phyloP scores from a whole-genome alignment of 345 rosid species.

The Lenwebbia sp. region DNA sequence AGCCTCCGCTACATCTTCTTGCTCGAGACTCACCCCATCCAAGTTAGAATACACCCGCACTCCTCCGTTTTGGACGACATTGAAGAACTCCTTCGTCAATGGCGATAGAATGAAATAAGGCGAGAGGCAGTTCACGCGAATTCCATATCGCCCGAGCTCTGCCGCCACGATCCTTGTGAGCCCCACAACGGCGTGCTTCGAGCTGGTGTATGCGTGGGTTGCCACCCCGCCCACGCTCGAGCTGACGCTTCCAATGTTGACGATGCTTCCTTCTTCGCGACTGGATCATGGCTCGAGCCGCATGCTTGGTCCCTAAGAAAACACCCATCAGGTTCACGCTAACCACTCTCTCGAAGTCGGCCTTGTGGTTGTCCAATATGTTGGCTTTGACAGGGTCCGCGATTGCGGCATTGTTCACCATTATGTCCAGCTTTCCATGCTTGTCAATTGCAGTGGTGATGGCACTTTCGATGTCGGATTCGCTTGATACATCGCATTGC shows the following conservation, averaged over 20 bases:
- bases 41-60: neutral
- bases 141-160: constrained; percentile 8
- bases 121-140: constrained; percentile 10
- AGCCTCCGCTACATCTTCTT: constrained; percentile 2
- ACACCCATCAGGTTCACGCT: neutral
- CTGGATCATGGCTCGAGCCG: constrained; percentile 9
- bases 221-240: constrained; percentile 5
- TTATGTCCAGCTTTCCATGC: constrained; percentile 2
- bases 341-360: neutral
- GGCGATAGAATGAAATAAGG: constrained; percentile 1
- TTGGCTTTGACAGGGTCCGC: neutral
- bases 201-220: constrained; percentile 2
- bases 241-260: neutral
- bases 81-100: neutral
- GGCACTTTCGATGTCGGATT: neutral
- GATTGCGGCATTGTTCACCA: neutral
- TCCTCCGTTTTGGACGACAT: neutral
- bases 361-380: neutral
- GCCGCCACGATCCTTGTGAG: constrained; percentile 2
- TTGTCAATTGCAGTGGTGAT: neutral
- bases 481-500: constrained; percentile 6
- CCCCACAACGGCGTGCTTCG: constrained; percentile 10
- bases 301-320: constrained; percentile 15
- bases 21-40: neutral
- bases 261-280: neutral